Evolutionary conservation across 805 yeast genomes (phyloP).

Genomic region (Metschnikowia dekortorum): DNA sequence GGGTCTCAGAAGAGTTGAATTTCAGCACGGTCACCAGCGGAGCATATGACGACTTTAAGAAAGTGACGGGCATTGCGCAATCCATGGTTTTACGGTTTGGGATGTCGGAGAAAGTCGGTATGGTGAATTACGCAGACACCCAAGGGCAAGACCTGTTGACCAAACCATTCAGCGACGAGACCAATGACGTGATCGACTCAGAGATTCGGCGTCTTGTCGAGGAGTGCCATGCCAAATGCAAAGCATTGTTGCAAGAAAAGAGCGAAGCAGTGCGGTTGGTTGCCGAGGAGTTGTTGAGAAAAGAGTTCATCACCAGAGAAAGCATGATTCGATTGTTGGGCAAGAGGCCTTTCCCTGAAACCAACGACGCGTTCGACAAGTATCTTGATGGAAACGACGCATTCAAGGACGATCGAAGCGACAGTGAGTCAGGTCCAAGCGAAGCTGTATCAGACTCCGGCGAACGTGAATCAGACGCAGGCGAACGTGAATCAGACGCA

Average conservation of each 20-base stretch:
- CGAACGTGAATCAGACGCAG: too few relatives aligned
- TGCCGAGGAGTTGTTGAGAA: constrained; percentile 78
- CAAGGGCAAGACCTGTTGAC: constrained; percentile 48
- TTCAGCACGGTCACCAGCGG: constrained; percentile 87
- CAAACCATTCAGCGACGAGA: constrained; percentile 68
- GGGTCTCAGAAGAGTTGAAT: constrained; percentile 87
- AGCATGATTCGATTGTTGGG: constrained; percentile 91
- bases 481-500: too few relatives aligned
- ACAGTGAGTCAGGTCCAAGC: too few relatives aligned
- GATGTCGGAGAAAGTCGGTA: constrained; percentile 80
- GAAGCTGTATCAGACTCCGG: too few relatives aligned
- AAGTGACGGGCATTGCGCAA: constrained; percentile 83
- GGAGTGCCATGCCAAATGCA: constrained; percentile 62
- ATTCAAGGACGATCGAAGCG: constrained; percentile 32
- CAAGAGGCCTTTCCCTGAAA: constrained; percentile 86
- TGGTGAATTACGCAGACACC: constrained; percentile 47
- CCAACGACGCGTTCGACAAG: constrained; percentile 85
- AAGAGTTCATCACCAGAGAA: constrained; percentile 89
- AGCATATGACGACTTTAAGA: constrained; percentile 88
- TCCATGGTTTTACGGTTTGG: constrained; percentile 87
- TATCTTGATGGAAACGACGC: constrained; percentile 49
- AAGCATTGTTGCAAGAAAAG: constrained; percentile 57
- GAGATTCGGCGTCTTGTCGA: constrained; percentile 66
- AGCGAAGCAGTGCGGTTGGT: constrained; percentile 74
- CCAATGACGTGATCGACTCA: constrained; percentile 60